Percentiles rank a stretch among this genome's conserved stretches.
Conservation (phyloP, 306 rosid genomes). For the Trifolium dubium region DNA sequence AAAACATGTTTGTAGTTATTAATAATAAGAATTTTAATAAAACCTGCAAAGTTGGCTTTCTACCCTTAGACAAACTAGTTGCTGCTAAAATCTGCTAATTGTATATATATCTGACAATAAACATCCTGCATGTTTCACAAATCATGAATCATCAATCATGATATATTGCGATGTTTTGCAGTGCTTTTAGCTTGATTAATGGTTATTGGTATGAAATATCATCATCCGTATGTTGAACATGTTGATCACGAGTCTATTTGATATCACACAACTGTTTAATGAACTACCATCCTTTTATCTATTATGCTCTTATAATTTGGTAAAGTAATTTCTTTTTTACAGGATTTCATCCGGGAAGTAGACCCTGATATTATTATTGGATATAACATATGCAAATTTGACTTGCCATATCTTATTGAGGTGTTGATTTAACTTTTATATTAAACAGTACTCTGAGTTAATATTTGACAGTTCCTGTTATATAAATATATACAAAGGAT, state of each 20-base stretch:
- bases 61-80: slow-evolving; percentile 10
- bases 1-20: slow-evolving; percentile 23
- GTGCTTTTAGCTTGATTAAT: slow-evolving; percentile 12
- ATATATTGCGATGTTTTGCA: slow-evolving; percentile 8
- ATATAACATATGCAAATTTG: slow-evolving; percentile 98
- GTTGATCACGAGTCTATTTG: slow-evolving; percentile 17
- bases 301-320: slow-evolving; percentile 32
- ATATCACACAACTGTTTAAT: slow-evolving; percentile 34
- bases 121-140: background rate
- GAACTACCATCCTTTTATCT: slow-evolving; percentile 22
- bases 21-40: slow-evolving; percentile 13
- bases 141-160: background rate
- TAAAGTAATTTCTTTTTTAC: slow-evolving; percentile 39
- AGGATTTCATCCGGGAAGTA: slow-evolving; percentile 85
- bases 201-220: slow-evolving; percentile 19
- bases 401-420: slow-evolving; percentile 78
- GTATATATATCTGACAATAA: background rate
- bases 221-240: slow-evolving; percentile 23
- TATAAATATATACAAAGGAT: background rate
- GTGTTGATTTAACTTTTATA: slow-evolving; percentile 48
- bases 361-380: slow-evolving; percentile 99
- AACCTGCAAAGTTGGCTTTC: slow-evolving; percentile 5
- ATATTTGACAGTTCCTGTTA: slow-evolving; percentile 24
- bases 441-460: slow-evolving; percentile 20
- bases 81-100: slow-evolving; percentile 10